Conservation (phyloP, 257 asterid species). For the Solanum medicagineum region DNA sequence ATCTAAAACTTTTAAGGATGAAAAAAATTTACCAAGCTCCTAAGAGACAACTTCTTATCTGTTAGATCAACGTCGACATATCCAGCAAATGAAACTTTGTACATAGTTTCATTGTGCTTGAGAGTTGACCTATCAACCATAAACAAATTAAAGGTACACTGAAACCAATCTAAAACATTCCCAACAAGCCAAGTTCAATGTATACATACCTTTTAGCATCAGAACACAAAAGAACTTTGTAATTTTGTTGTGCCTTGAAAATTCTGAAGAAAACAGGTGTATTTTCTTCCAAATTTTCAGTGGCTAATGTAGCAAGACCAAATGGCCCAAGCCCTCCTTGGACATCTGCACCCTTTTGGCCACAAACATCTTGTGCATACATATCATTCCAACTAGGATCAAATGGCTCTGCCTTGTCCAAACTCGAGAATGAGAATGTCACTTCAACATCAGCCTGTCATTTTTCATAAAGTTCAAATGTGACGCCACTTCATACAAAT, state of each 20-base stretch:
- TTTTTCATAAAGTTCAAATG: background rate
- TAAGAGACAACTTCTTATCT: constrained; percentile 1
- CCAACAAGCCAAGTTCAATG: background rate
- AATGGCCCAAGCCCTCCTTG: constrained; percentile 78
- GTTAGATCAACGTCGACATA: constrained; percentile 7
- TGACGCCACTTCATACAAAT: background rate
- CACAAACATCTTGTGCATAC: constrained; percentile 47
- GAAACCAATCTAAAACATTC: background rate
- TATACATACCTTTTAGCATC: constrained; percentile 47
- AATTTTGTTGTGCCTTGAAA: constrained; percentile 29
- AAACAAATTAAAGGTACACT: too few relatives aligned
- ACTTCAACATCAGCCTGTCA: constrained; percentile 66
- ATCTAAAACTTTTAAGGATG: background rate
- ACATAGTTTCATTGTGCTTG: background rate
- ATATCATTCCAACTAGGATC: constrained; percentile 46
- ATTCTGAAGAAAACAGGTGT: constrained; percentile 68
- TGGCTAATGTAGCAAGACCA: constrained; percentile 58
- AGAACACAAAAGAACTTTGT: constrained; percentile 56
- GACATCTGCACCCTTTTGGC: constrained; percentile 25
- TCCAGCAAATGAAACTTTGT: constrained; percentile 13
- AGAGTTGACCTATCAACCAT: constrained; percentile 2
- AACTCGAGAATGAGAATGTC: constrained; percentile 39
- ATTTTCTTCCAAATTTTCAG: constrained; percentile 42
- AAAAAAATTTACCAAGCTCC: background rate
- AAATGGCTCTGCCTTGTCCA: constrained; percentile 51